Evolutionary conservation across 768 basidiomycete genomes (phyloP).

Genomic region (Leccinum imitatum): DNA sequence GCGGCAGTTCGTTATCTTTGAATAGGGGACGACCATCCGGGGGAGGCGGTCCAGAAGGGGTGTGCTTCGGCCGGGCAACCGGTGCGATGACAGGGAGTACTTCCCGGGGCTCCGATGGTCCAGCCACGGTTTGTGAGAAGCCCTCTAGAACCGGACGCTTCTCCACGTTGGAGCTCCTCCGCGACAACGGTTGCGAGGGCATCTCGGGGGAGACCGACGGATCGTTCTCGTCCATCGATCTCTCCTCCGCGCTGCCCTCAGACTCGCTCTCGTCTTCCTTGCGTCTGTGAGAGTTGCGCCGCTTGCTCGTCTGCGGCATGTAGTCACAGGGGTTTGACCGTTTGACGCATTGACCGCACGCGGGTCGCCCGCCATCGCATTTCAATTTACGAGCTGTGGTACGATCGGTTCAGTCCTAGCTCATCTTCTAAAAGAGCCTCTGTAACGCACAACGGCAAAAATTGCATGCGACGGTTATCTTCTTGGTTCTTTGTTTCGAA

Average conservation of each 20-base stretch:
- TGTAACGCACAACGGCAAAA: conserved; percentile 79
- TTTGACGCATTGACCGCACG: conserved; percentile 80
- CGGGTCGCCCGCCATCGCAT: conserved; percentile 83
- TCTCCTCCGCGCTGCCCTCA: conserved; percentile 64
- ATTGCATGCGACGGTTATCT: conserved; percentile 88
- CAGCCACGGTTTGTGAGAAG: conserved; percentile 31
- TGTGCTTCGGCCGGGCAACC: conserved; percentile 31
- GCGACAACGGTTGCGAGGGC: conserved; percentile 35
- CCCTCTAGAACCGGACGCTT: conserved; percentile 35
- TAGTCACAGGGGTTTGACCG: conserved; percentile 80
- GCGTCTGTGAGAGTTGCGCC: conserved; percentile 63
- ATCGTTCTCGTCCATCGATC: conserved; percentile 49
- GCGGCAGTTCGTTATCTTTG: conserved; percentile 64
- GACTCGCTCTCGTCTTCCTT: conserved; percentile 57
- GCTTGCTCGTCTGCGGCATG: conserved; percentile 68
- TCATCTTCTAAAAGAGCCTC: conserved; percentile 11
- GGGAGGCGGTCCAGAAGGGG: conserved; percentile 19
- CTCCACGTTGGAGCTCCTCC: conserved; percentile 37
- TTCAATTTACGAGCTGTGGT: conserved; percentile 78
- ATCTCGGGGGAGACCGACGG: conserved; percentile 59
- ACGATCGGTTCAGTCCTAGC: conserved; percentile 20
- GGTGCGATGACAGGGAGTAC: conserved; percentile 40
- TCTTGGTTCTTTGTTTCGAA: conserved; percentile 71
- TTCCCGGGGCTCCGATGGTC: conserved; percentile 46
- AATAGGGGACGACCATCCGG: conserved; percentile 46